Evolutionary conservation across 2,329 filamentous ascomycete species (phyloP), one percentile per base, ranked within the genome.

Genomic region (Phialocephala sp.): DNA sequence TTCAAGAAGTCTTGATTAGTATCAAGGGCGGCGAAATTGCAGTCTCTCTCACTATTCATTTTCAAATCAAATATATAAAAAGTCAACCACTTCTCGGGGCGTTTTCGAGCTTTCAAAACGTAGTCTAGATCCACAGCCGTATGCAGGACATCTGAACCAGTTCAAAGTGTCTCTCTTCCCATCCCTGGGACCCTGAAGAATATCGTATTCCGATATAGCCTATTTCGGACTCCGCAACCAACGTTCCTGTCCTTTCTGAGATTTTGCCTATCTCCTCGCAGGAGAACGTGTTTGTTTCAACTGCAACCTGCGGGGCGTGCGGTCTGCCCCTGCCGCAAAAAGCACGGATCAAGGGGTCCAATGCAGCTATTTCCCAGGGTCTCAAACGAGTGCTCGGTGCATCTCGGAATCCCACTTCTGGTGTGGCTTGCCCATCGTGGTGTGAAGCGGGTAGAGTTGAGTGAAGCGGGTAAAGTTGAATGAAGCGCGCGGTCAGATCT

Each of bases 1-100:
- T 73, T 69, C 62, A 72, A 70, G 60, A 72, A 67, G 68, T 37
- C 55, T 39, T 56, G 37, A 59, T 43, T 22, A 18, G 15, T 20
- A 2, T n/a, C 41, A n/a, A n/a, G 6, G 41, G 41, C 41, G 41
- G 6, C 15, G 41, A 43, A 18, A 43, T 15, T 43, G 41, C 41
- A 14, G 15, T 43, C 41, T 43, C 5, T n/a, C 15, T 41, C 37
- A 2, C 37, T 18, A 43, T 43, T 43, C 41, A 43, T n/a, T 18
- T 18, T 43, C 37, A 41, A 2, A 24, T 50, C 45, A 50, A 12
- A 50, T 50, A 50, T 50, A 45, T 18, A 50, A 58, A 39, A 41
- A 20, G 9, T 11, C 32, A 18, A 2, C 55, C 35, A 32, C 36
- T 58, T 58, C 45, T 22, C 45, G 41, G 41, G 14, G 41, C 37